Evolutionary conservation across 208 protist species (phyloP).

Genomic region (Perkinsela sp.): DNA sequence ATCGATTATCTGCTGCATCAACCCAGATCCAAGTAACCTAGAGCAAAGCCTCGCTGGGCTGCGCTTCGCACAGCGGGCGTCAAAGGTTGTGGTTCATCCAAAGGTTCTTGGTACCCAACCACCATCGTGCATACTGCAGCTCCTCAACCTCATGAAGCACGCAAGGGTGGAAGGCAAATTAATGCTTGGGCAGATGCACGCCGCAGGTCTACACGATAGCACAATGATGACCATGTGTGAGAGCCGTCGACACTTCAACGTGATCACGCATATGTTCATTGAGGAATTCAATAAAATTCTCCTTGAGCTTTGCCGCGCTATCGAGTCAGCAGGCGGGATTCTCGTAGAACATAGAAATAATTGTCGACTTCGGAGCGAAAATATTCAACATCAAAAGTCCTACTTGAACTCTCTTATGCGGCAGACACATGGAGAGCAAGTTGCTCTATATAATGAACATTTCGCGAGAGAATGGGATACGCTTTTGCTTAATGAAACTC

Average conservation of each 20-base stretch:
- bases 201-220: background rate
- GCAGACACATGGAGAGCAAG: background rate
- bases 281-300: background rate
- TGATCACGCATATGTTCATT: background rate
- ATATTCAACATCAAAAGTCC: background rate
- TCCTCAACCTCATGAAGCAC: background rate
- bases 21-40: constrained; percentile 39
- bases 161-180: background rate
- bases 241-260: background rate
- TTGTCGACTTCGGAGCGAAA: background rate
- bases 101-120: constrained; percentile 15
- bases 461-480: no score
- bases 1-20: constrained; percentile 61
- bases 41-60: constrained; percentile 50
- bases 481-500: background rate
- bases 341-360: background rate
- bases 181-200: background rate
- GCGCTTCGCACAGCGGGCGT: constrained; percentile 50
- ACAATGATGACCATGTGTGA: background rate
- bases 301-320: background rate
- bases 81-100: constrained; percentile 59
- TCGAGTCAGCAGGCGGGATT: background rate
- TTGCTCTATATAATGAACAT: no score
- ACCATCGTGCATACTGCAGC: background rate
- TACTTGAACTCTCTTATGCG: background rate